phyloP scores from a whole-genome alignment of 371 early-diverging fungal genomes.

The Mortierella sp. region DNA sequence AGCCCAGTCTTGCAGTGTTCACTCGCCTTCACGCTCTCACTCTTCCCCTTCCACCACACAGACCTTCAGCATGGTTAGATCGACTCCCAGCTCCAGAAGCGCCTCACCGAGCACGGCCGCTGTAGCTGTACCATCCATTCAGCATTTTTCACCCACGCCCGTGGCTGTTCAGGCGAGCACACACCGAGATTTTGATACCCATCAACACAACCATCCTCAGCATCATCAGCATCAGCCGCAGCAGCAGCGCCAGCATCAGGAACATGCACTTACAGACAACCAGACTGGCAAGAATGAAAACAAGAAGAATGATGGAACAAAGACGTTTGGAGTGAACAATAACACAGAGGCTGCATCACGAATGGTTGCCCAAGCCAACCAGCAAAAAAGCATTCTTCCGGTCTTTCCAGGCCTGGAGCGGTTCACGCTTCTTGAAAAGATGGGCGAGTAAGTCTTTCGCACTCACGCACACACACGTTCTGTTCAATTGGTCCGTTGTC shows the following conservation, averaged over 20 bases:
- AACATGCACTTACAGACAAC: too few relatives aligned
- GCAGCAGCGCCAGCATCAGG: too few relatives aligned
- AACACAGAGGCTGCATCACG: conserved; percentile 44
- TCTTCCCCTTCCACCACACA: not conserved
- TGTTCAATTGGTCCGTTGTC: not conserved
- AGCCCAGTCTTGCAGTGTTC: conserved; percentile 1
- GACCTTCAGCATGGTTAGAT: conserved; percentile 2
- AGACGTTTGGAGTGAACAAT: conserved; percentile 19
- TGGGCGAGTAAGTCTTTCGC: conserved; percentile 72
- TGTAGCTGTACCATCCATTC: conserved; percentile 10
- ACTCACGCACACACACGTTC: not conserved
- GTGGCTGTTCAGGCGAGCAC: not conserved
- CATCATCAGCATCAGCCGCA: not conserved
- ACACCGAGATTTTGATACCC: too few relatives aligned
- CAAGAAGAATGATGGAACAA: not conserved
- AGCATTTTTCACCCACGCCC: conserved; percentile 18
- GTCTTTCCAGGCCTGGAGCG: conserved; percentile 63
- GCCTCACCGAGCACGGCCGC: conserved; percentile 7
- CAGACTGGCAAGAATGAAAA: conserved; percentile 9
- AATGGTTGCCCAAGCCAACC: conserved; percentile 42
- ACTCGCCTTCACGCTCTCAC: not conserved
- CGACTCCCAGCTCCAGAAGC: conserved; percentile 10
- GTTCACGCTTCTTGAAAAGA: conserved; percentile 63
- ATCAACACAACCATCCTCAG: conserved; percentile 5
- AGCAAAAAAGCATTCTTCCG: conserved; percentile 58